Evolutionary conservation across 2,329 filamentous ascomycete species (phyloP), one percentile per base, ranked within the genome.

Genomic region (Monosporascus sp.): DNA sequence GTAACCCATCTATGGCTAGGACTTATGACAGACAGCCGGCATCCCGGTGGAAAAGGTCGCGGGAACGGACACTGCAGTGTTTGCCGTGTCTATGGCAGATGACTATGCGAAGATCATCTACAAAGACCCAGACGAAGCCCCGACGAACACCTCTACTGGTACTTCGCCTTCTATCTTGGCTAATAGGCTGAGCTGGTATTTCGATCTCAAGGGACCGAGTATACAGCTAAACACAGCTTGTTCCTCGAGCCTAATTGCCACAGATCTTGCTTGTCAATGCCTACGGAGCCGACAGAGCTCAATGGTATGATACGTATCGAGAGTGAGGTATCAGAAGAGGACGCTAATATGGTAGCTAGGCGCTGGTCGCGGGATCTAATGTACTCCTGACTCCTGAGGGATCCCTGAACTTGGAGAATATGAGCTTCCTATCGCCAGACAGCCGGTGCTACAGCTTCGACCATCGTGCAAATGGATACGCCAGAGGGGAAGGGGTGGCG

Each of bases 401-500:
- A 5, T 46, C 43, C 5, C 3, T 46, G 14, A 17, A 22, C 14
- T 14, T 46, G 18, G 20, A n/a, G 3, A 53, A 50, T 5, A 38
- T 53, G 35, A 41, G 39, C 5, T 7, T 50, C 24, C 18, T 50
- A 18, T 54, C 48, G 2, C 49, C 60, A 2, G 58, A 58, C 25
- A 56, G 58, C 9, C 55, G 50, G 6, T 63, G 57, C 48, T 52
- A 62, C 25, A 57, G 60, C 15, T 74, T 70, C 50, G 74, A 76
- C 48, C 54, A 62, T 11, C 59, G 64, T 11, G 74, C 71, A 1
- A 63, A 73, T 49, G 77, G 76, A 1, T 78, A 77, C 49, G 72
- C 65, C 1, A 66, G 74, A 24, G 74, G 72, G 2, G 76, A 79
- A 52, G 76, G 74, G 5, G 62, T 70, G 15, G 69, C 59, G 1